Evolutionary conservation across 2,329 filamentous ascomycete genomes (phyloP).

Genomic region (Zarea fungicola): DNA sequence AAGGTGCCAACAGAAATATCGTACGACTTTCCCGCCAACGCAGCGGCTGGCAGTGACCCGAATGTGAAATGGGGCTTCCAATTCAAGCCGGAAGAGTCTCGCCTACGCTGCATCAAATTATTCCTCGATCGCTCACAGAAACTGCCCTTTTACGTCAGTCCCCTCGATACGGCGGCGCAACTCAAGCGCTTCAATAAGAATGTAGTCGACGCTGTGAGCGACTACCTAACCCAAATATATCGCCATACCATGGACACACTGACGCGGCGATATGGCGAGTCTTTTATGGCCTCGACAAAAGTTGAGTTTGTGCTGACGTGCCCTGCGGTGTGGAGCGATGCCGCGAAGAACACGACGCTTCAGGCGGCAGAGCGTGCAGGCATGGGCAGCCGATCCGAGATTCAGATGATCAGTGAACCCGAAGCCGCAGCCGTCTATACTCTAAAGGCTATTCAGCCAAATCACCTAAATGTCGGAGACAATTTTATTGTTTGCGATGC

Average conservation of each 20-base stretch:
- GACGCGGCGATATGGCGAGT: slow-evolving; percentile 67
- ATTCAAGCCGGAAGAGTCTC: slow-evolving; percentile 70
- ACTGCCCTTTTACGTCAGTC: slow-evolving; percentile 74
- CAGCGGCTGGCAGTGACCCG: slow-evolving; percentile 34
- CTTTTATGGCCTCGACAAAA: slow-evolving; percentile 70
- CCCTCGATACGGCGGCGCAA: slow-evolving; percentile 70
- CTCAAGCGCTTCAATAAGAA: slow-evolving; percentile 71
- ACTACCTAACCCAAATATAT: slow-evolving; percentile 73
- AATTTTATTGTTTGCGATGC: slow-evolving; percentile 61
- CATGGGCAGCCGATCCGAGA: slow-evolving; percentile 64
- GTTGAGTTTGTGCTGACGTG: slow-evolving; percentile 78
- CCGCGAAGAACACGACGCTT: slow-evolving; percentile 77
- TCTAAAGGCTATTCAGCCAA: slow-evolving; percentile 72
- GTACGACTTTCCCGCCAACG: slow-evolving; percentile 39
- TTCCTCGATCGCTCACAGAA: slow-evolving; percentile 78
- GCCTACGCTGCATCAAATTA: slow-evolving; percentile 77
- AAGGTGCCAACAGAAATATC: slow-evolving; percentile 80
- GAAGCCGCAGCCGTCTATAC: slow-evolving; percentile 78
- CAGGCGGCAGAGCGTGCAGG: slow-evolving; percentile 73
- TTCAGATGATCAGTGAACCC: slow-evolving; percentile 76
- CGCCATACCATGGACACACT: slow-evolving; percentile 75
- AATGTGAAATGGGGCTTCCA: slow-evolving; percentile 75
- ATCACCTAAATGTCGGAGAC: slow-evolving; percentile 63
- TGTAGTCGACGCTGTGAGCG: slow-evolving; percentile 71
- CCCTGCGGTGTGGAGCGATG: slow-evolving; percentile 79